Evolutionary conservation across 2,329 filamentous ascomycete genomes (phyloP).

Genomic region (Coniella vitis): DNA sequence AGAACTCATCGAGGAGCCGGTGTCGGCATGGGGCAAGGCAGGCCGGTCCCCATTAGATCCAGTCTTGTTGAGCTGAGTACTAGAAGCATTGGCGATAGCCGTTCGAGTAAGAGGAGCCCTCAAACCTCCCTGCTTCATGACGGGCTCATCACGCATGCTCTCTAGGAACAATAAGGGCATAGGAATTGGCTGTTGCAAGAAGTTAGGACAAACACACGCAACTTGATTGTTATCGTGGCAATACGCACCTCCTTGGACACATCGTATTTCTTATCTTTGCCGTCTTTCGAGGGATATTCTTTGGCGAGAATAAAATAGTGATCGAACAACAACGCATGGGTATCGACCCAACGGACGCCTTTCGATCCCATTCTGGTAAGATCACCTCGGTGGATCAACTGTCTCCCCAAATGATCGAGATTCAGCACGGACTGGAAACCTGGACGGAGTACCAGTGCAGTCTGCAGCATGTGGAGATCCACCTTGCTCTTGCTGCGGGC

Average conservation of each 20-base stretch:
- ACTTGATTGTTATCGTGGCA: neutral
- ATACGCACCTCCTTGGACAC: conserved; percentile 71
- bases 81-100: conserved; percentile 48
- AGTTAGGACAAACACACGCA: conserved; percentile 21
- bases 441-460: conserved; percentile 76
- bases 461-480: conserved; percentile 73
- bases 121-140: conserved; percentile 75
- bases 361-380: conserved; percentile 82
- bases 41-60: conserved; percentile 47
- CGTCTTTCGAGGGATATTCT: conserved; percentile 60
- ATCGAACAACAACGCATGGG: conserved; percentile 88
- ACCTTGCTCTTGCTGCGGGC: conserved; percentile 90
- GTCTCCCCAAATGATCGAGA: conserved; percentile 85
- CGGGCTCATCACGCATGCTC: conserved; percentile 84
- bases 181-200: conserved; percentile 61
- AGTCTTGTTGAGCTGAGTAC: conserved; percentile 52
- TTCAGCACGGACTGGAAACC: conserved; percentile 88
- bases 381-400: conserved; percentile 84
- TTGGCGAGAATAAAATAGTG: conserved; percentile 95
- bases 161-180: conserved; percentile 94
- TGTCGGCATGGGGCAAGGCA: conserved; percentile 60
- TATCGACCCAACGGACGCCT: conserved; percentile 89
- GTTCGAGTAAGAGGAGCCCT: conserved; percentile 54
- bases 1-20: conserved; percentile 58
- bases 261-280: conserved; percentile 77